Conservation (phyloP, 192 early-diverging fungal species). For the Coemansia sp. region DNA sequence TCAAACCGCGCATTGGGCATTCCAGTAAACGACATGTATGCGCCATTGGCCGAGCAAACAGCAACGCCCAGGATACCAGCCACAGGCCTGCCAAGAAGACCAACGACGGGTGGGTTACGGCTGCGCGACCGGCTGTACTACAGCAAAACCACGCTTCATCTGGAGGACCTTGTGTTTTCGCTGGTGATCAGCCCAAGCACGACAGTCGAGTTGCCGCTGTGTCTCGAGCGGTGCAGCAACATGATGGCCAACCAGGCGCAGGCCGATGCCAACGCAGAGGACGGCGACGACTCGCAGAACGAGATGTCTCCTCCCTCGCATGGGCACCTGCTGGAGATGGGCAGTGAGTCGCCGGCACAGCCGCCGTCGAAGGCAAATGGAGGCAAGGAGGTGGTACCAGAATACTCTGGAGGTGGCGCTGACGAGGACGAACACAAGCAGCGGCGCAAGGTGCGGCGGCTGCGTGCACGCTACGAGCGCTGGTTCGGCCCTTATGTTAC, state of each 20-base stretch:
- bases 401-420: not conserved
- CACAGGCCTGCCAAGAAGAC: slow-evolving; percentile 9
- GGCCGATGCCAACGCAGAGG: slow-evolving; percentile 22
- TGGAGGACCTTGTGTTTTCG: slow-evolving; percentile 65
- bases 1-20: slow-evolving; percentile 64
- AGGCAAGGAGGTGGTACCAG: not conserved
- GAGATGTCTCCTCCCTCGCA: not conserved
- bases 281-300: slow-evolving; percentile 17
- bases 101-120: slow-evolving; percentile 39
- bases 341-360: not conserved
- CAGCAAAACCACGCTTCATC: slow-evolving; percentile 49
- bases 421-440: slow-evolving; percentile 38
- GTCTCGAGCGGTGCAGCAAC: slow-evolving; percentile 60
- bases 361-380: not conserved
- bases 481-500: slow-evolving; percentile 53
- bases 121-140: slow-evolving; percentile 51
- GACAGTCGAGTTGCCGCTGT: slow-evolving; percentile 63
- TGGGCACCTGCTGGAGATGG: not conserved
- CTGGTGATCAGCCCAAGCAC: slow-evolving; percentile 63
- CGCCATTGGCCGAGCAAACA: not conserved
- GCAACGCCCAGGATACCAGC: not conserved
- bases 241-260: slow-evolving; percentile 56
- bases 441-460: slow-evolving; percentile 40
- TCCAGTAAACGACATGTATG: slow-evolving; percentile 21
- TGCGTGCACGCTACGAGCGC: slow-evolving; percentile 51